phyloP scores from a whole-genome alignment of 805 yeast genomes.

The Candida parachauliodes region DNA sequence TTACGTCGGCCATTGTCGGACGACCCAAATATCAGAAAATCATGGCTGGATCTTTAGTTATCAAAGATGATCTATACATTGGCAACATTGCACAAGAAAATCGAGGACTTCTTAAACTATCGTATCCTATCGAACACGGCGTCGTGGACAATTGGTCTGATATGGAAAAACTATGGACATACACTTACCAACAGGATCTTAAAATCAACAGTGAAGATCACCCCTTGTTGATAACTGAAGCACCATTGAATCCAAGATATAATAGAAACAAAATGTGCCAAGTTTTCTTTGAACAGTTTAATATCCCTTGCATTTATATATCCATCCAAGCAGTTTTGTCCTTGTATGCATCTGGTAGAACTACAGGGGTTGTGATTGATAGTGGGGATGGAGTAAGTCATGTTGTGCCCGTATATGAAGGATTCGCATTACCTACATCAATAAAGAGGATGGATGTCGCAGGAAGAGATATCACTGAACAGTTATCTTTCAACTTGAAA shows the following conservation, averaged over 20 bases:
- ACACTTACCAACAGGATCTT: slow-evolving; percentile 56
- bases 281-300: slow-evolving; percentile 66
- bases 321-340: slow-evolving; percentile 77
- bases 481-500: slow-evolving; percentile 64
- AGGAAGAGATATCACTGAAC: slow-evolving; percentile 81
- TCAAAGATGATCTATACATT: slow-evolving; percentile 49
- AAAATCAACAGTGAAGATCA: slow-evolving; percentile 70
- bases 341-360: slow-evolving; percentile 82
- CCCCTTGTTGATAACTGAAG: slow-evolving; percentile 84
- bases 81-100: slow-evolving; percentile 73
- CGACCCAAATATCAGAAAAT: slow-evolving; percentile 78
- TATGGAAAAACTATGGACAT: slow-evolving; percentile 79
- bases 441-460: slow-evolving; percentile 76
- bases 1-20: slow-evolving; percentile 68
- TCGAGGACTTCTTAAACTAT: slow-evolving; percentile 70
- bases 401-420: slow-evolving; percentile 86
- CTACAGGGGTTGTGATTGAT: slow-evolving; percentile 87
- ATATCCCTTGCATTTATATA: slow-evolving; percentile 71
- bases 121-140: slow-evolving; percentile 79
- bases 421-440: slow-evolving; percentile 73
- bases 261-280: slow-evolving; percentile 64
- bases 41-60: slow-evolving; percentile 54
- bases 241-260: slow-evolving; percentile 70
- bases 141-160: slow-evolving; percentile 78
- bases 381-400: slow-evolving; percentile 93